Evolutionary conservation across 139 green algal genomes (phyloP), one percentile per base, ranked within the genome.

Genomic region (Picochlorum costavermella): DNA sequence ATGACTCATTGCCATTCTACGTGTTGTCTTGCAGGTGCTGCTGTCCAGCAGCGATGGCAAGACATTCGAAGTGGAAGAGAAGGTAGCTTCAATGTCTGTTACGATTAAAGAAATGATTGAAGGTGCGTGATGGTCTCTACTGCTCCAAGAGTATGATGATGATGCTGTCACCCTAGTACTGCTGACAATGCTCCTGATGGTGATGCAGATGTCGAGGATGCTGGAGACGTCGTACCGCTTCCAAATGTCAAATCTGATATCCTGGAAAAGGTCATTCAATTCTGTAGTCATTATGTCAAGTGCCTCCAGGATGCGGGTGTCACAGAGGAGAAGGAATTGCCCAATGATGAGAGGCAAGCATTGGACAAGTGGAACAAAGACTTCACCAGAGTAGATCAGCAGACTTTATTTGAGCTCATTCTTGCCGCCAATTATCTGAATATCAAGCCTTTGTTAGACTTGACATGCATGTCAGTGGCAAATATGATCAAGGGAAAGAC

Each of bases 401-500:
- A 72, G 2, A 93, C 86, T 4, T 82, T 99, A 14, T 99, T 98
- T 60, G 92, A 98, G 69, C 81, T 99, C n/a, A 99, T 99, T 56
- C 63, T 99, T 81, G 94, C 94, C 1, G 94, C 94, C 28, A 99
- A 99, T 78, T 99, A 99, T 79, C 76, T 99, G 6, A 98, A 99
- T 85, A 99, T 99, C 78, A 98, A 98, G 81, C 64, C 69, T 13
- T 78, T 99, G 60, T 79, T 99, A 56, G 94, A 99, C 71, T 80
- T 98, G 12, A 96, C 90, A 0, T 99, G 94, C 81, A 79, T 92
- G 44, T 96, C 92, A 11, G 94, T 99, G 6, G 94, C 94, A 8
- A 92, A 95, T 79, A 96, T 97, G 91, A 97, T 97, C 75, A 96
- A 94, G 70, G 90, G 85, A 11, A 96, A 94, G 67, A 88, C 85